phyloP scores from a whole-genome alignment of 768 basidiomycete genomes.

The Suillus luteus region DNA sequence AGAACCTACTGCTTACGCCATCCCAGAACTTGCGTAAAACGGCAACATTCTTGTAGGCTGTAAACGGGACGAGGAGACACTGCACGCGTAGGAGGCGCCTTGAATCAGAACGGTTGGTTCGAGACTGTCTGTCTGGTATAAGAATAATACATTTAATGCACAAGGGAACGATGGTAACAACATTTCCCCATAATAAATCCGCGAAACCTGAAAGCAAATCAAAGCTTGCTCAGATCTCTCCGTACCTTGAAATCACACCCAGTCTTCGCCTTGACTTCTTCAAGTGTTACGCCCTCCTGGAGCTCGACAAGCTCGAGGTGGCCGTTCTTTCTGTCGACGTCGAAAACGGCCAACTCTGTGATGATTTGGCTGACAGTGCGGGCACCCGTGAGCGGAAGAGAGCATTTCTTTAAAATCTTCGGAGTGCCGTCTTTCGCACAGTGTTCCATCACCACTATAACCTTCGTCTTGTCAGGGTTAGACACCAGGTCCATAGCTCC shows the following conservation, averaged over 20 bases:
- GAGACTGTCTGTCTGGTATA: neutral
- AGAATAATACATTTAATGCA: conserved; percentile 6
- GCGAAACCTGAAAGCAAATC: conserved; percentile 22
- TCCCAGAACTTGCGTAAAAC: neutral
- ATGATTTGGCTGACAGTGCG: conserved; percentile 88
- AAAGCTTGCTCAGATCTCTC: conserved; percentile 51
- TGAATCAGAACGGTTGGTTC: neutral
- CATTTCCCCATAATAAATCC: conserved; percentile 7
- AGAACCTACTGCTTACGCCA: neutral
- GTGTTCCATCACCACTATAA: conserved; percentile 90
- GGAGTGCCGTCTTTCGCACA: conserved; percentile 86
- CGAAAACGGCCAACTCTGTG: conserved; percentile 90
- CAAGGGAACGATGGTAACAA: neutral
- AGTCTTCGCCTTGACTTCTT: conserved; percentile 86
- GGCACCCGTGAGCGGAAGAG: conserved; percentile 87
- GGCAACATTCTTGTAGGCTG: neutral
- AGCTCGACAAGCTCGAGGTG: conserved; percentile 76
- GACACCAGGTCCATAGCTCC: conserved; percentile 97
- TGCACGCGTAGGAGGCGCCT: neutral
- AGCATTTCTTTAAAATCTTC: conserved; percentile 83
- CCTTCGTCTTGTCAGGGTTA: conserved; percentile 93
- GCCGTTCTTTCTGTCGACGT: conserved; percentile 77
- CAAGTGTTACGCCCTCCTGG: conserved; percentile 79
- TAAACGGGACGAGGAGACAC: neutral
- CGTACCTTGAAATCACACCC: conserved; percentile 77